phyloP scores from a whole-genome alignment of 1,284 basidiomycete species.

The Athelia sp. region DNA sequence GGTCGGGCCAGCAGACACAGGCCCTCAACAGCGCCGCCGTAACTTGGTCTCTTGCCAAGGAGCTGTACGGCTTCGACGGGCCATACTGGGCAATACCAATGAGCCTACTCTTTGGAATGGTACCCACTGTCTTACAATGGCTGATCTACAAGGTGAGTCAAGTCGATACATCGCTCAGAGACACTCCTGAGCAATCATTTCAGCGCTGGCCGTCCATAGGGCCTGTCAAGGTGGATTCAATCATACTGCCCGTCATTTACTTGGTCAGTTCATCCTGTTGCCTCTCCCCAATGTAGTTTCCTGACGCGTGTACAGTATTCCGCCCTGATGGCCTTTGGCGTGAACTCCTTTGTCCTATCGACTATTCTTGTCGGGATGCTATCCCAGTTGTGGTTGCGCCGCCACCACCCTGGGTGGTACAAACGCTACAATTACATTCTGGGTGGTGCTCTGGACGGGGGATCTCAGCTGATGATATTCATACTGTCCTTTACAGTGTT shows the following conservation, averaged over 20 bases:
- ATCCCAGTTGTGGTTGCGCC: constrained; percentile 56
- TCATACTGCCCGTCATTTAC: no score
- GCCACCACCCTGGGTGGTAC: constrained; percentile 44
- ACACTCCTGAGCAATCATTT: no score
- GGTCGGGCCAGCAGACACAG: constrained; percentile 44
- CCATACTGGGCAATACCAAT: constrained; percentile 53
- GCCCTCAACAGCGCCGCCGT: constrained; percentile 39
- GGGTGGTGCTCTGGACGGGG: constrained; percentile 64
- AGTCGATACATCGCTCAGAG: no score
- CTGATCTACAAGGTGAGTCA: no score
- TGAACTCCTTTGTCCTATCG: constrained; percentile 47
- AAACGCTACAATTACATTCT: constrained; percentile 63
- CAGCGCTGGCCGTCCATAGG: no score
- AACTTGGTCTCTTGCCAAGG: constrained; percentile 47
- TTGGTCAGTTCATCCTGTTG: no score
- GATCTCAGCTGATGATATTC: constrained; percentile 64
- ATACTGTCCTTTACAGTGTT: constrained; percentile 66
- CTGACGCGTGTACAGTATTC: no score
- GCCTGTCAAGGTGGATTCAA: no score
- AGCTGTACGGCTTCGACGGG: constrained; percentile 47
- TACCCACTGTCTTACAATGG: constrained; percentile 46
- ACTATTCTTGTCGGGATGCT: constrained; percentile 49
- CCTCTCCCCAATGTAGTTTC: no score
- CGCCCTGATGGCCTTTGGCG: no score
- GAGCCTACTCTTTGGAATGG: constrained; percentile 46